Conservation (phyloP, 306 rosid genomes). For the Purshia tridentata region DNA sequence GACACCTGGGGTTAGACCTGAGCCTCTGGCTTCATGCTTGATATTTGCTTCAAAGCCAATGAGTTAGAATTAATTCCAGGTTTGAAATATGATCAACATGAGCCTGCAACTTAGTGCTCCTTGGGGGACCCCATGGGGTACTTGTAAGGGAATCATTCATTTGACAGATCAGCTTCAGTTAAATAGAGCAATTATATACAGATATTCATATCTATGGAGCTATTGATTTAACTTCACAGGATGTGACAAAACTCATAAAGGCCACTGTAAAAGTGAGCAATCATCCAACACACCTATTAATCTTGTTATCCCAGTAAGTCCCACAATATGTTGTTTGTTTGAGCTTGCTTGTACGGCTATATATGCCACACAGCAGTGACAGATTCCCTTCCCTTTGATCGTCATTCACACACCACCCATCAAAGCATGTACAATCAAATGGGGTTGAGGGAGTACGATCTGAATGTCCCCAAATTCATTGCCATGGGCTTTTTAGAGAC, state of each 20-base stretch:
- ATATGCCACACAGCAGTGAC: too few relatives aligned
- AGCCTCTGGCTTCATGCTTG: neutral
- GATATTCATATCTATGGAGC: slow-evolving; percentile 34
- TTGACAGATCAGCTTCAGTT: slow-evolving; percentile 48
- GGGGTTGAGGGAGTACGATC: too few relatives aligned
- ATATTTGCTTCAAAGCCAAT: neutral
- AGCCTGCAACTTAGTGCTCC: slow-evolving; percentile 30
- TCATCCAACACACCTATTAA: slow-evolving; percentile 52
- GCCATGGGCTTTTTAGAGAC: slow-evolving; percentile 15
- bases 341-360: slow-evolving; percentile 14
- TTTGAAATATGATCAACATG: neutral
- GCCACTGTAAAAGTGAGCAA: slow-evolving; percentile 58
- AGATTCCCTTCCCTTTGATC: too few relatives aligned
- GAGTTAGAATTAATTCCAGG: neutral
- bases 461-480: too few relatives aligned
- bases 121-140: slow-evolving; percentile 42
- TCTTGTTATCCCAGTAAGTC: slow-evolving; percentile 31
- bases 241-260: slow-evolving; percentile 55
- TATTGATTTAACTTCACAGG: slow-evolving; percentile 14
- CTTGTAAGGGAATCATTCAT: slow-evolving; percentile 41
- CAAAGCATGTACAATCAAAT: neutral
- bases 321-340: slow-evolving; percentile 32
- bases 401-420: too few relatives aligned
- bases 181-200: slow-evolving; percentile 36
- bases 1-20: too few relatives aligned